These are phyloP conservation scores for Naematelia encephala DNA, from an alignment of 768 basidiomycete genomes.

Conservation along the genomic window DNA sequence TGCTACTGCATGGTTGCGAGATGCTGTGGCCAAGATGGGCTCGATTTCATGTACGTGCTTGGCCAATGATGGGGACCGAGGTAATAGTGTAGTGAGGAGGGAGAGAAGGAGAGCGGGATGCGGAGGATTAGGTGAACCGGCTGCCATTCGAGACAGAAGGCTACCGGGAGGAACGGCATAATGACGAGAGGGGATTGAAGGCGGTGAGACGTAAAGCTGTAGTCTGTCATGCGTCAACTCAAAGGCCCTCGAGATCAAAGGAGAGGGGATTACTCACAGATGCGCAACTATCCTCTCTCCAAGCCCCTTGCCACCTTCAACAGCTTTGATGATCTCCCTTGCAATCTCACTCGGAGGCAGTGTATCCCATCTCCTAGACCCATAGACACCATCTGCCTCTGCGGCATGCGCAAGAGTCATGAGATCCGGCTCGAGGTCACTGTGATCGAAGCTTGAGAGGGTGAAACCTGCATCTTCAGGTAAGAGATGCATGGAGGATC, in stretches of 20 bases:
- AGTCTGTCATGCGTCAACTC: slow-evolving; percentile 12
- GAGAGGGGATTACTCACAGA: slow-evolving; percentile 23
- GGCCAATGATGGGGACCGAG: slow-evolving; percentile 11
- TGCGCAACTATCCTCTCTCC: slow-evolving; percentile 37
- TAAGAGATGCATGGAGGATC: background rate
- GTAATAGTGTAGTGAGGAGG: slow-evolving; percentile 14
- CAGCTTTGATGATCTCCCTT: slow-evolving; percentile 21
- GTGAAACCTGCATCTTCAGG: slow-evolving; percentile 12
- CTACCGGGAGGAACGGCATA: slow-evolving; percentile 17
- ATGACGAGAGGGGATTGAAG: slow-evolving; percentile 7
- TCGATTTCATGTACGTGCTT: slow-evolving; percentile 3
- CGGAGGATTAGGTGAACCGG: slow-evolving; percentile 13
- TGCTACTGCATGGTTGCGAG: background rate
- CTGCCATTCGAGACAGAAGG: slow-evolving; percentile 18
- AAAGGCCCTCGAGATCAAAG: background rate
- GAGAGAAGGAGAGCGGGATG: slow-evolving; percentile 23
- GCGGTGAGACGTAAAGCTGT: slow-evolving; percentile 21
- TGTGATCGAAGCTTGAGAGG: slow-evolving; percentile 11
- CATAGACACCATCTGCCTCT: slow-evolving; percentile 19
- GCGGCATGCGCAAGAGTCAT: slow-evolving; percentile 47
- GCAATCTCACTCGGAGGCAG: slow-evolving; percentile 22
- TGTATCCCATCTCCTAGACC: slow-evolving; percentile 22
- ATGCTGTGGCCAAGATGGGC: slow-evolving; percentile 8
- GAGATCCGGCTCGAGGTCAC: slow-evolving; percentile 31
- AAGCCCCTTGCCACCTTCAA: slow-evolving; percentile 25